A percentile compares a stretch with the other conserved stretches of the same genome.
Conservation (phyloP, 441 rosid species). For the Capsella rubella region DNA sequence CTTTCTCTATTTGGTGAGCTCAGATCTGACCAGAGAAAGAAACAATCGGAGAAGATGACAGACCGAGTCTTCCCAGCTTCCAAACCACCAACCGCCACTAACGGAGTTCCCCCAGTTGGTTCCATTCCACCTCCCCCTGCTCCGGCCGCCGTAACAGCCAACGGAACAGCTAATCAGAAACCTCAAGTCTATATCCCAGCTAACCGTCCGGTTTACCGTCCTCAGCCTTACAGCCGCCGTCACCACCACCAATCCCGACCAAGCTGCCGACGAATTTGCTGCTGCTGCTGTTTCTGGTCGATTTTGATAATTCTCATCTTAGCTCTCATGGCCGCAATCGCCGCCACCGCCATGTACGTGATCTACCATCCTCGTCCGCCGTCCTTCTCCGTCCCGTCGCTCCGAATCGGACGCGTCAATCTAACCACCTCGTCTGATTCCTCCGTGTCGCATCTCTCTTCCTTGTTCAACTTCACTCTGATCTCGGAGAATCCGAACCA, state of each 20-base stretch:
- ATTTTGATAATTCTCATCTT: constrained; percentile 54
- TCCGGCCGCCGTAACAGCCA: constrained; percentile 33
- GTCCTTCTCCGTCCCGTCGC: constrained; percentile 56
- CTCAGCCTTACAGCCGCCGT: constrained; percentile 67
- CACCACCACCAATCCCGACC: constrained; percentile 55
- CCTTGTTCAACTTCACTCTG: constrained; percentile 68
- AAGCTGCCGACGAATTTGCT: constrained; percentile 54
- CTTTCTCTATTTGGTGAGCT: constrained; percentile 10
- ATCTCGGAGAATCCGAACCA: constrained; percentile 65
- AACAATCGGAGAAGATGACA: constrained; percentile 36
- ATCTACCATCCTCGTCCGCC: constrained; percentile 75
- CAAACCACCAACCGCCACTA: constrained; percentile 54
- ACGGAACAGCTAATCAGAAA: constrained; percentile 51
- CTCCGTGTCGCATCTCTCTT: constrained; percentile 57
- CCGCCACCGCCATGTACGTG: constrained; percentile 65
- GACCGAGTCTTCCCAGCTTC: constrained; percentile 74
- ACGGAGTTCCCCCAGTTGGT: constrained; percentile 37
- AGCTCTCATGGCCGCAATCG: constrained; percentile 50
- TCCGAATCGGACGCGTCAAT: constrained; percentile 57
- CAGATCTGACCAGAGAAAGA: constrained; percentile 44
- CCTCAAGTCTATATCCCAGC: constrained; percentile 65
- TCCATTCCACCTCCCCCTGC: constrained; percentile 43
- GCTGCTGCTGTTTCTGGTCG: constrained; percentile 65
- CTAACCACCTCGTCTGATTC: constrained; percentile 68
- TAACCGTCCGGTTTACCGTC: constrained; percentile 69